phyloP scores from a whole-genome alignment of 2,329 filamentous ascomycete genomes.

The Fusarium sp. region DNA sequence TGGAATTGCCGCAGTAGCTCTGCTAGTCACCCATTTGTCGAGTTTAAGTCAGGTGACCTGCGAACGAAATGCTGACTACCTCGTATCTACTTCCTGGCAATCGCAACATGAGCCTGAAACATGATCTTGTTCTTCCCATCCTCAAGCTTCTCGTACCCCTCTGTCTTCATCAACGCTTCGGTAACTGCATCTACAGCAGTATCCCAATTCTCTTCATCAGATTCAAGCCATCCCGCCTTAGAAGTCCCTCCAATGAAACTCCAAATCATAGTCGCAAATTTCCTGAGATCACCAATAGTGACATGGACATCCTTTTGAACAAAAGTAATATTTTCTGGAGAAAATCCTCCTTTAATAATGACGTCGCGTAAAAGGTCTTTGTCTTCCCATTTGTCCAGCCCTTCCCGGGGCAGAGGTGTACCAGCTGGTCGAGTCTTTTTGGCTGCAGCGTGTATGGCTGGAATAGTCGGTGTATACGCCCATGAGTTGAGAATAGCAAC shows the following conservation, averaged over 20 bases:
- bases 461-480: background rate
- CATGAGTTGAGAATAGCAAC: constrained; percentile 1
- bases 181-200: background rate
- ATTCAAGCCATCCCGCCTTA: constrained; percentile 7
- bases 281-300: background rate
- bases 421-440: constrained; percentile 4
- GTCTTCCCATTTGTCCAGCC: constrained; percentile 12
- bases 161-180: background rate
- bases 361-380: fast-evolving
- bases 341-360: background rate
- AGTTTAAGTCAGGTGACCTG: too few relatives aligned
- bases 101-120: constrained; percentile 8
- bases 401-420: background rate
- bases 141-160: background rate
- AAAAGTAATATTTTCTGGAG: fast-evolving
- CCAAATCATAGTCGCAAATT: constrained; percentile 13
- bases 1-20: too few relatives aligned
- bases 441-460: background rate
- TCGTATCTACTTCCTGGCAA: background rate
- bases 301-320: background rate
- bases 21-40: too few relatives aligned
- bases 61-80: fast-evolving
- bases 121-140: background rate
- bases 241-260: constrained; percentile 22
- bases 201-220: constrained; percentile 21